phyloP scores from a whole-genome alignment of 306 rosid species.

The Lablab purpureus region DNA sequence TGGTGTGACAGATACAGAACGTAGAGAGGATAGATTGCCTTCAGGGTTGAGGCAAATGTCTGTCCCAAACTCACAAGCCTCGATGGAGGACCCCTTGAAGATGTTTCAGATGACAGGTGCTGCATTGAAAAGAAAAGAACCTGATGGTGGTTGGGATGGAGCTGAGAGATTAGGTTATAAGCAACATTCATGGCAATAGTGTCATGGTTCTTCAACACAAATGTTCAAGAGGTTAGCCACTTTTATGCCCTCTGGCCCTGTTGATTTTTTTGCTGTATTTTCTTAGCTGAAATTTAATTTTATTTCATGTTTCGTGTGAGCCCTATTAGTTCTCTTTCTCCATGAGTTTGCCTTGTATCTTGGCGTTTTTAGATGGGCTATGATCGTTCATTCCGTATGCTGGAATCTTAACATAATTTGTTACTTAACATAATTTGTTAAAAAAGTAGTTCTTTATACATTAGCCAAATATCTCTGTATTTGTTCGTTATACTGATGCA shows the following conservation, averaged over 20 bases:
- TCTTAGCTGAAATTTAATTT: background rate
- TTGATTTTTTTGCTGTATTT: background rate
- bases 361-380: background rate
- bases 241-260: constrained; percentile 10
- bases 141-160: constrained; percentile 90
- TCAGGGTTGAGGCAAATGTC: constrained; percentile 73
- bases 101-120: constrained; percentile 78
- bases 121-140: constrained; percentile 85
- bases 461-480: background rate
- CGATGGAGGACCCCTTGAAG: constrained; percentile 81
- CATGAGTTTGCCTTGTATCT: background rate
- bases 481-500: background rate
- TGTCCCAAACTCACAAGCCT: constrained; percentile 69
- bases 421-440: background rate
- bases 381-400: background rate
- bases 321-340: background rate
- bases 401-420: background rate
- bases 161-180: constrained; percentile 76
- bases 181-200: constrained; percentile 83
- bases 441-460: background rate
- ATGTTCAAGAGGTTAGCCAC: constrained; percentile 42
- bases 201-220: constrained; percentile 32
- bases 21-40: constrained; percentile 79
- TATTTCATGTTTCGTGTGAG: background rate
- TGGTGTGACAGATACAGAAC: constrained; percentile 64